phyloP scores from a whole-genome alignment of 2,329 filamentous ascomycete genomes.

The Trichophyton mentagrophytes region DNA sequence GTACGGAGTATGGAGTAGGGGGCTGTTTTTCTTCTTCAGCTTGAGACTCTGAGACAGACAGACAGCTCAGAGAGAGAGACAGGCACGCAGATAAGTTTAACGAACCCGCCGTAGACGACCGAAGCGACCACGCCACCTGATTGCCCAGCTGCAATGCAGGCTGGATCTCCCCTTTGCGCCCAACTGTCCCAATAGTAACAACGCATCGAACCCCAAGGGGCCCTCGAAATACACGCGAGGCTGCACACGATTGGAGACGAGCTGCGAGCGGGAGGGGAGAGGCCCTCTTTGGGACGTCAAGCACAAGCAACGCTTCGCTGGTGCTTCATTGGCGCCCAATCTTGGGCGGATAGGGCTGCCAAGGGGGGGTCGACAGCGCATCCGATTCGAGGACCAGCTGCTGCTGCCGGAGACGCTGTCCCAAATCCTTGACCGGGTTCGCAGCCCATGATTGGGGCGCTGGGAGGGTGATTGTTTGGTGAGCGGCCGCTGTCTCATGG shows the following conservation, averaged over 20 bases:
- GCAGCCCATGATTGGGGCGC: background rate
- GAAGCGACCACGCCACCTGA: background rate
- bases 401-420: background rate
- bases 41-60: background rate
- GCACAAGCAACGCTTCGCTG: background rate
- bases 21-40: background rate
- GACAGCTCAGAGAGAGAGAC: background rate
- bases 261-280: background rate
- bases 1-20: no score
- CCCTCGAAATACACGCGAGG: background rate
- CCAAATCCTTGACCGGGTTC: background rate
- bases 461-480: background rate
- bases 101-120: background rate
- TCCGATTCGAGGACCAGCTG: conserved; percentile 2
- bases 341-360: conserved; percentile 4
- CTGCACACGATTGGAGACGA: background rate
- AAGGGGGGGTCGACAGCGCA: conserved; percentile 5
- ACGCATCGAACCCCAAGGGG: background rate
- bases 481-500: background rate
- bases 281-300: background rate
- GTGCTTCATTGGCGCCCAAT: conserved; percentile 8
- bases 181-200: conserved; percentile 2
- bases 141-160: background rate
- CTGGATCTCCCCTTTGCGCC: background rate
- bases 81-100: no score